Percentiles rank a stretch among this genome's conserved stretches.
Evolutionary conservation across 352 stramenopile genomes (phyloP).

Genomic region (Phytophthora chlamydospora): DNA sequence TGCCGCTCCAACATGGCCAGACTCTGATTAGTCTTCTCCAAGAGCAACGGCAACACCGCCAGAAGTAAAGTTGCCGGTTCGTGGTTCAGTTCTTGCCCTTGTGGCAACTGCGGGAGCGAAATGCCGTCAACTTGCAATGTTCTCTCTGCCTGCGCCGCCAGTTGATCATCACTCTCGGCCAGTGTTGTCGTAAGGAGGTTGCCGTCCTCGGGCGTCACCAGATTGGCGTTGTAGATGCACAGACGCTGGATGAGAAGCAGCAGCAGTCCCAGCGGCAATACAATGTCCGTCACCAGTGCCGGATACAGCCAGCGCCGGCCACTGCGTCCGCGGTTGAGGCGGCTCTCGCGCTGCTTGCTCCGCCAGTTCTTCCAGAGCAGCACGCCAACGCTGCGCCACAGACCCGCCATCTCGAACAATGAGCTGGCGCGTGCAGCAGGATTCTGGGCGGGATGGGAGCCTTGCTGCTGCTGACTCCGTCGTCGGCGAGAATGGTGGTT

Average conservation of each 20-base stretch:
- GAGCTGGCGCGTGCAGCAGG: not conserved
- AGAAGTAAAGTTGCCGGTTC: conserved; percentile 47
- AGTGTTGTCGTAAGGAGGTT: no score
- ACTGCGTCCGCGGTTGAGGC: conserved; percentile 54
- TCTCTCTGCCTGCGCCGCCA: conserved; percentile 17
- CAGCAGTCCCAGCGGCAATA: conserved; percentile 63
- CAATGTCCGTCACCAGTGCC: conserved; percentile 70
- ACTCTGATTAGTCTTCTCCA: conserved; percentile 59
- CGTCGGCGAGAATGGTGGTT: no score
- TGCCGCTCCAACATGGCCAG: conserved; percentile 62
- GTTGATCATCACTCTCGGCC: not conserved
- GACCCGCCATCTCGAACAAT: conserved; percentile 11
- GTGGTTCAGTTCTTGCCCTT: conserved; percentile 4
- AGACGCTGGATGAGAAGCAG: conserved; percentile 63
- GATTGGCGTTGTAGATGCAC: conserved; percentile 59
- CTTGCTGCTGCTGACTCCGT: not conserved
- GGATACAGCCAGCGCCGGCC: conserved; percentile 65
- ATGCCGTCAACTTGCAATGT: not conserved
- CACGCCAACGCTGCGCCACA: conserved; percentile 52
- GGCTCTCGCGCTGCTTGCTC: conserved; percentile 80
- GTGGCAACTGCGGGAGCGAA: not conserved
- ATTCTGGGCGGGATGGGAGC: conserved; percentile 16
- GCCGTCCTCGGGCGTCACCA: conserved; percentile 24
- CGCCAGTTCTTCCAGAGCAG: conserved; percentile 88
- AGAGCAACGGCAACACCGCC: conserved; percentile 60